These are phyloP conservation scores for Blastobotrys ciferrii DNA, from an alignment of 1,139 yeast species.

Conservation along the genomic window DNA sequence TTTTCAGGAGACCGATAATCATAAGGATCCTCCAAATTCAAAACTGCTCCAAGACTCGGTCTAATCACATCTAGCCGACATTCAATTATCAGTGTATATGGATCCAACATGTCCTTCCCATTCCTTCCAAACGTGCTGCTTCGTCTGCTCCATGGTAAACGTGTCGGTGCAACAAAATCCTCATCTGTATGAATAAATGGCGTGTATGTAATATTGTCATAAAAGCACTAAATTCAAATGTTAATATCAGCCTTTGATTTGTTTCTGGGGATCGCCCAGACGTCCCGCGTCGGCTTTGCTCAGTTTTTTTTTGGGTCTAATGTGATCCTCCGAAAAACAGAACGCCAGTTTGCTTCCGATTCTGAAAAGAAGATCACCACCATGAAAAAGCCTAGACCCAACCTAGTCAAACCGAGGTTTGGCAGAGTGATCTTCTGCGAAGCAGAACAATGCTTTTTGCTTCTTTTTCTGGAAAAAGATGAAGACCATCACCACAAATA, in stretches of 20 bases:
- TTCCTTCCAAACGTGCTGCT: slow-evolving; percentile 29
- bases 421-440: no score
- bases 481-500: no score
- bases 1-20: slow-evolving; percentile 28
- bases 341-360: no score
- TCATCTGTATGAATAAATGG: slow-evolving; percentile 49
- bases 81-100: slow-evolving; percentile 40
- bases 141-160: slow-evolving; percentile 24
- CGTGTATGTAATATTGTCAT: slow-evolving; percentile 58
- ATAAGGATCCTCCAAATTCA: slow-evolving; percentile 34
- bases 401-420: no score
- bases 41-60: slow-evolving; percentile 33
- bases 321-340: no score
- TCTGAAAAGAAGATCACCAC: no score
- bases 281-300: no score
- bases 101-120: slow-evolving; percentile 39
- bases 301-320: no score
- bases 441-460: no score
- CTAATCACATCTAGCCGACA: slow-evolving; percentile 37
- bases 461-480: no score
- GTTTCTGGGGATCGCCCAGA: no score
- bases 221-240: slow-evolving; percentile 48
- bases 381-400: no score
- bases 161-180: slow-evolving; percentile 27
- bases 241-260: slow-evolving; percentile 29